Evolutionary conservation across 345 rosid genomes (phyloP), one percentile per base, ranked within the genome.

Genomic region (Sisymbrium altissimum): DNA sequence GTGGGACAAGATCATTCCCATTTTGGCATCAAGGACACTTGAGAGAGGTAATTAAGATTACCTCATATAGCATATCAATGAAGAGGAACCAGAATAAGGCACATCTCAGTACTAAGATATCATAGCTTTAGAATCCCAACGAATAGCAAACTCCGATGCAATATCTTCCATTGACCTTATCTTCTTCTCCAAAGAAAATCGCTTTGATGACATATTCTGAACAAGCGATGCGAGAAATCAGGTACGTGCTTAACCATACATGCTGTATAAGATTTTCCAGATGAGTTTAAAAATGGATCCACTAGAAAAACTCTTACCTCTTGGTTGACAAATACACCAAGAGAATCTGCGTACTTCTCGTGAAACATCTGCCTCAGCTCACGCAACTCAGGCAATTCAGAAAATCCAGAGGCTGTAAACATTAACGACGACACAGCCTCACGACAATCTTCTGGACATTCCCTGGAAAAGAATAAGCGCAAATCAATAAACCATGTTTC

Each of bases 341-440:
- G 64, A 48, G 97, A 83, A 87, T 75, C 84, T 69, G 81, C 86
- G 17, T 92, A 95, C 84, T 85, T 92, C 79, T 95, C 92, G 6
- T 83, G 84, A 80, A 23, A 23, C 48, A 81, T 79, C 38, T 90
- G 85, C 86, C 99, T 92, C 35, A 95, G 88, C 30, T 92, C 97
- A 21, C 92, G 94, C 58, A 95, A 60, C 83, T 95, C 97, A 0
- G 96, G 99, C 73, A 95, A 71, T 81, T 90, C 98, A 45, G 97
- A 90, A 81, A 88, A 87, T 79, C 97, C 89, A 52, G 99, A 92
- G 64, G 97, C 97, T 61, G 98, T 96, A 84, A 81, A 84, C 94
- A 92, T 96, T 56, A 96, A 69, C 52, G 94, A 96, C 12, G 97
- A 78, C 15, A 87, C 87, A 54, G 90, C 87, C 78, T 90, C 90